Evolutionary conservation across 2,329 filamentous ascomycete species (phyloP), one percentile per base, ranked within the genome.

Genomic region (Curvularia hawaiiensis): DNA sequence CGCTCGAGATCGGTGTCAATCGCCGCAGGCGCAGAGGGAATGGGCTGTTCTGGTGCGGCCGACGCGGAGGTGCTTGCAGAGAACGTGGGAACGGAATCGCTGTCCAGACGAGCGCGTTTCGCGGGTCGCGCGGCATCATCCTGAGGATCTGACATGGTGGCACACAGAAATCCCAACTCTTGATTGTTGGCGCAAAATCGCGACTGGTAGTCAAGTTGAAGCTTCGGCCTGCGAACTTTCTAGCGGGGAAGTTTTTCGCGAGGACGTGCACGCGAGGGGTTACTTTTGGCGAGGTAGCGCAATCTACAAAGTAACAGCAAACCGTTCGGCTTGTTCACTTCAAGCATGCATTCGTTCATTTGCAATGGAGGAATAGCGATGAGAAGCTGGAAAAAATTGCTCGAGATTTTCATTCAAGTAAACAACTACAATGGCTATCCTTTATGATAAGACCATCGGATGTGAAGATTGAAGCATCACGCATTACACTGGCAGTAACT

Each of bases 1-100:
- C 79, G 77, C 44, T 76, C 73, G 24, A 72, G 54, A 51, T 77
- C 75, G 16, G 56, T 61, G 22, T 72, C 69, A 43, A 64, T 63
- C 31, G 61, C 50, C 24, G 64, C 54, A 14, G 59, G 55, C 28
- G 40, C 59, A 24, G 58, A 46, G 40, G 54, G 38, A 46, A 39
- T 58, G 4, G 56, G 41, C 11, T 65, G 53, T 35, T 52, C 45
- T 43, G 33, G 43, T 16, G 62, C 31, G 28, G 57, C 28, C 40
- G 40, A 40, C 35, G 54, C 35, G 26, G 58, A 22, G 11, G 48
- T 12, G 9, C 43, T 16, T 26, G 51, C 22, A 24, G 65, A 44
- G 50, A 59, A 46, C 16, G 64, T 43, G 47, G 62, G 43, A 14
- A 58, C 33, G 22, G 51, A 49, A 43, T 53, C 60, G 18, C 66